Conservation (phyloP, 768 basidiomycete genomes). For the Lactifluus subvellereus region DNA sequence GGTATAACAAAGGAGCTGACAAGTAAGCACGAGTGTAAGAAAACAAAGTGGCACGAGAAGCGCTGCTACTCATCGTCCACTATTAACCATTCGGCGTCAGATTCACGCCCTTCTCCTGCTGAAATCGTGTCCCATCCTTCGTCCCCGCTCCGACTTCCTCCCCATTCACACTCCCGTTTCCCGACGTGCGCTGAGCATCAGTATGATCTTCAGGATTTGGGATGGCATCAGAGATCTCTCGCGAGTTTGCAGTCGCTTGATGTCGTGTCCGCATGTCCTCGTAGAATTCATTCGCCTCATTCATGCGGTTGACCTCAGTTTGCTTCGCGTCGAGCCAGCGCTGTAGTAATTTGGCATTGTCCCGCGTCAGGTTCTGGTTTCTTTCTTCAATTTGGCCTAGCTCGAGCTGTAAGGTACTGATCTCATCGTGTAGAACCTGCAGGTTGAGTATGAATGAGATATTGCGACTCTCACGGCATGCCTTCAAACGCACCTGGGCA, state of each 20-base stretch:
- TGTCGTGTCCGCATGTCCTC: slow-evolving; percentile 78
- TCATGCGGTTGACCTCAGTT: slow-evolving; percentile 89
- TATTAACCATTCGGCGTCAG: slow-evolving; percentile 90
- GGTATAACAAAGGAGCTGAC: slow-evolving; percentile 12
- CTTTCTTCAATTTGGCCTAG: slow-evolving; percentile 84
- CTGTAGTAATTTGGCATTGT: slow-evolving; percentile 92
- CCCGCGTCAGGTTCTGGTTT: slow-evolving; percentile 79
- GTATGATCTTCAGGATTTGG: slow-evolving; percentile 24
- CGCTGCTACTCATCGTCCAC: slow-evolving; percentile 39
- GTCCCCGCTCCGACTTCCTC: slow-evolving; percentile 40
- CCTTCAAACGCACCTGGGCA: slow-evolving; percentile 55
- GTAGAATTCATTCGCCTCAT: slow-evolving; percentile 86
- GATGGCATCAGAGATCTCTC: slow-evolving; percentile 36
- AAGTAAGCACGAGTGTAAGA: slow-evolving; percentile 9
- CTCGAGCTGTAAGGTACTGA: slow-evolving; percentile 86
- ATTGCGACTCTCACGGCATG: background rate
- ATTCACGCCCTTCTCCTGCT: slow-evolving; percentile 61
- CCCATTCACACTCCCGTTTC: slow-evolving; percentile 62
- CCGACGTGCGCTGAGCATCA: slow-evolving; percentile 44
- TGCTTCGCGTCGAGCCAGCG: slow-evolving; percentile 97
- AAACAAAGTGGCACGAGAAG: slow-evolving; percentile 14
- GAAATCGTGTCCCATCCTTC: slow-evolving; percentile 75
- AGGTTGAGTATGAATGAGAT: background rate
- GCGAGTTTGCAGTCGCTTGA: slow-evolving; percentile 55
- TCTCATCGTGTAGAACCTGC: slow-evolving; percentile 92